A percentile compares a stretch with the other conserved stretches of the same genome.
These are phyloP conservation scores for Sporothrix dimorphospora DNA, from an alignment of 2,329 filamentous ascomycete genomes.

Conservation along the genomic window DNA sequence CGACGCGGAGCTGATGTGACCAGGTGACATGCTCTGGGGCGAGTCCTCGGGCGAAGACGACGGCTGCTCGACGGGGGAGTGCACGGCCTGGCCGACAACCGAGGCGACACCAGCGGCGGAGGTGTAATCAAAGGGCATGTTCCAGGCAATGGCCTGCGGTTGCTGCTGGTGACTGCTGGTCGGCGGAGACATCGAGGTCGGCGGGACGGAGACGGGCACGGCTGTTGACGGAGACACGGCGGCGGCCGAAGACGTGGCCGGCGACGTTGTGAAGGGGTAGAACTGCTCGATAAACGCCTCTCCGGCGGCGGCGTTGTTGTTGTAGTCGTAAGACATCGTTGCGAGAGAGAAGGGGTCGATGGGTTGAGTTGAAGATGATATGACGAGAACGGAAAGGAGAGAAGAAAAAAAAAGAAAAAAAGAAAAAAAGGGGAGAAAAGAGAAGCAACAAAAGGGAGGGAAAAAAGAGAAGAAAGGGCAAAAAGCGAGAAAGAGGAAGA, in stretches of 20 bases:
- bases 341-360: constrained; percentile 4
- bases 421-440: neutral
- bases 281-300: constrained; percentile 63
- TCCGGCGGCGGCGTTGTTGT: constrained; percentile 46
- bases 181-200: constrained; percentile 44
- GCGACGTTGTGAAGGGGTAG: constrained; percentile 46
- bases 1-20: constrained; percentile 51
- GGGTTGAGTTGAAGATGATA: constrained; percentile 11
- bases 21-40: constrained; percentile 52
- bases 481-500: neutral
- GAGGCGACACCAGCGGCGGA: constrained; percentile 38
- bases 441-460: constrained; percentile 2
- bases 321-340: constrained; percentile 32
- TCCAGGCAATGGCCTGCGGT: constrained; percentile 51
- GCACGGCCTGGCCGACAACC: constrained; percentile 39
- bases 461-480: neutral
- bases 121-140: constrained; percentile 56
- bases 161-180: constrained; percentile 45
- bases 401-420: neutral
- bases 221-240: constrained; percentile 38
- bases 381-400: neutral
- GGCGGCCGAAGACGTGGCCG: constrained; percentile 39
- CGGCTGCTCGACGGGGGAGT: constrained; percentile 47
- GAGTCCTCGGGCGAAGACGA: constrained; percentile 58
- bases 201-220: constrained; percentile 44